Conservation (phyloP, 192 early-diverging fungal genomes). For the Jimgerdemannia lactiflua region DNA sequence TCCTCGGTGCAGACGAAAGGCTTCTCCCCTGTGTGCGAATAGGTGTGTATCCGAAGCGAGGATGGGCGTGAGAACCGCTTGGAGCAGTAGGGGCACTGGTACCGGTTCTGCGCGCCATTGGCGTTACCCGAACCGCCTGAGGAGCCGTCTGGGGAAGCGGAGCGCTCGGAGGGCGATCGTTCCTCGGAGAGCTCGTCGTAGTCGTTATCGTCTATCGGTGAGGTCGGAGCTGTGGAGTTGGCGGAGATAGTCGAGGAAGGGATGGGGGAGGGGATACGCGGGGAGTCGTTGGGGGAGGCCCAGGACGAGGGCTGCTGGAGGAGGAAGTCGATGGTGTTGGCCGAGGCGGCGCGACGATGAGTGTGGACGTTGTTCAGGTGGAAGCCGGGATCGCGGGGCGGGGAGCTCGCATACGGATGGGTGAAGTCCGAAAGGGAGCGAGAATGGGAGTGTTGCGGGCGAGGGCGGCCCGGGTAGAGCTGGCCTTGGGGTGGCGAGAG, state of each 20-base stretch:
- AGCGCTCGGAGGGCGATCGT: slow-evolving; percentile 2
- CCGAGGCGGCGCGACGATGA: slow-evolving; percentile 35
- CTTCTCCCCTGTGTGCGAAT: slow-evolving; percentile 76
- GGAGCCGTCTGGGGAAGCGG: slow-evolving; percentile 2
- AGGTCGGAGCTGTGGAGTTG: slow-evolving; percentile 1
- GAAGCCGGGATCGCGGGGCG: background rate
- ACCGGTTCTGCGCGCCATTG: slow-evolving; percentile 32
- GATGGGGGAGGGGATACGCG: slow-evolving; percentile 17
- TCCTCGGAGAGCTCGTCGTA: slow-evolving; percentile 5
- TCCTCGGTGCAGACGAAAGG: slow-evolving; percentile 62
- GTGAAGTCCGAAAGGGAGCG: slow-evolving; percentile 36
- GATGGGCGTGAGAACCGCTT: slow-evolving; percentile 72
- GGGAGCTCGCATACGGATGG: slow-evolving; percentile 26
- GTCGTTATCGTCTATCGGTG: slow-evolving; percentile 6
- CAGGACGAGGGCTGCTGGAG: slow-evolving; percentile 10
- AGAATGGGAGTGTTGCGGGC: slow-evolving; percentile 27
- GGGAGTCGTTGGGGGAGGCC: slow-evolving; percentile 8
- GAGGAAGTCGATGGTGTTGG: slow-evolving; percentile 25
- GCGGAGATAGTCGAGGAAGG: background rate
- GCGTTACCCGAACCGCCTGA: slow-evolving; percentile 10
- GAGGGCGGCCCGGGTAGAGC: slow-evolving; percentile 10
- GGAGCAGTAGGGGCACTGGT: slow-evolving; percentile 55
- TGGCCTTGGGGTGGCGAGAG: slow-evolving; percentile 8
- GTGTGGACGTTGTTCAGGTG: slow-evolving; percentile 1
- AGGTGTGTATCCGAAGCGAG: slow-evolving; percentile 63